Percentiles rank a stretch among this genome's conserved stretches.
Conservation (phyloP, 2,329 filamentous ascomycete species). For the Hysterium pulicare region DNA sequence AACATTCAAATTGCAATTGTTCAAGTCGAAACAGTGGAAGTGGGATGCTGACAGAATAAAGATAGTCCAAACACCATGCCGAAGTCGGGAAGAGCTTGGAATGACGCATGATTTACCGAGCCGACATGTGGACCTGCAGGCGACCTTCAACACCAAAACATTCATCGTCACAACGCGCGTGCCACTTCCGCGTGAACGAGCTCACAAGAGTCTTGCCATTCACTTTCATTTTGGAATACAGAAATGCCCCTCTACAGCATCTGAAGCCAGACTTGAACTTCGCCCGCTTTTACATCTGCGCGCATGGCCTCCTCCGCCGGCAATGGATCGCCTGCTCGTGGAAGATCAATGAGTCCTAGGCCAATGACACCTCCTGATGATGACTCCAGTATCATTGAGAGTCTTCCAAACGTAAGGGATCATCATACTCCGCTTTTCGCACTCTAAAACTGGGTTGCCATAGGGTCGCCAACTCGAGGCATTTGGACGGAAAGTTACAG, state of each 20-base stretch:
- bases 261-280: slow-evolving; percentile 1
- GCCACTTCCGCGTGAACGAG: slow-evolving; percentile 2
- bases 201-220: slow-evolving; percentile 3
- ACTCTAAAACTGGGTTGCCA: slow-evolving; percentile 15
- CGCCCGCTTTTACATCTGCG: slow-evolving; percentile 7
- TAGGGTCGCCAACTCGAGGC: slow-evolving; percentile 86
- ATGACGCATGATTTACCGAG: slow-evolving; percentile 3
- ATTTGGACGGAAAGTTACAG: slow-evolving; percentile 91
- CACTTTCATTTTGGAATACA: neutral
- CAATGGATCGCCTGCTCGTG: slow-evolving; percentile 26
- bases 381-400: slow-evolving; percentile 30
- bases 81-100: slow-evolving; percentile 1
- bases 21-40: neutral
- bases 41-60: neutral
- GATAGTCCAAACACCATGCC: slow-evolving; percentile 1
- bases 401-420: slow-evolving; percentile 27
- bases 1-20: neutral
- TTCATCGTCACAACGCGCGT: slow-evolving; percentile 12
- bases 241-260: slow-evolving; percentile 9
- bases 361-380: slow-evolving; percentile 20
- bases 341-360: slow-evolving; percentile 30
- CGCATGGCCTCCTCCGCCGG: slow-evolving; percentile 26
- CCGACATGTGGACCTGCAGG: neutral
- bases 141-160: slow-evolving; percentile 13
- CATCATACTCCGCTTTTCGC: neutral